These are phyloP conservation scores for Stylonectria norvegica DNA, from an alignment of 2,329 filamentous ascomycete species.

Conservation along the genomic window DNA sequence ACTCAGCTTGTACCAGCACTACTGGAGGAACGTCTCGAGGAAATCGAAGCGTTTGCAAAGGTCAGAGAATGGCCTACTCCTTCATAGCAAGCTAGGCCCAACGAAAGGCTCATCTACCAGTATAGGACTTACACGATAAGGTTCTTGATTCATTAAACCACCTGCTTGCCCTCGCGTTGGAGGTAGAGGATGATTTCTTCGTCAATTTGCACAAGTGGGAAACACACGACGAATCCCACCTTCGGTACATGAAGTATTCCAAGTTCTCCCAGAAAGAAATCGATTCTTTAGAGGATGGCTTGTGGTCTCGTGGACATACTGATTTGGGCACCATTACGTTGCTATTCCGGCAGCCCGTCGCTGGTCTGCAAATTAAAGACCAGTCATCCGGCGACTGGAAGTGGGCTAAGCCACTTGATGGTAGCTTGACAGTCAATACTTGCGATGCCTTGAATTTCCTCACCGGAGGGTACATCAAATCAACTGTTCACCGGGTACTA, in stretches of 20 bases:
- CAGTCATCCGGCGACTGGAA: slow-evolving; percentile 47
- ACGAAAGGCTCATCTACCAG: too few species aligned
- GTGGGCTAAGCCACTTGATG: slow-evolving; percentile 47
- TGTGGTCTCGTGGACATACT: slow-evolving; percentile 51
- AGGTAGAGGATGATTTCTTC: slow-evolving; percentile 58
- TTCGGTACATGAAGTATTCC: slow-evolving; percentile 61
- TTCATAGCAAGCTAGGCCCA: background rate
- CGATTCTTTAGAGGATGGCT: slow-evolving; percentile 37
- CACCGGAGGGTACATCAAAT: slow-evolving; percentile 46
- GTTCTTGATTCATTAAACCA: slow-evolving; percentile 55
- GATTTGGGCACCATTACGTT: slow-evolving; percentile 55
- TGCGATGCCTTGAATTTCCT: slow-evolving; percentile 47
- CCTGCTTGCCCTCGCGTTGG: slow-evolving; percentile 58
- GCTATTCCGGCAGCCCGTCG: slow-evolving; percentile 57
- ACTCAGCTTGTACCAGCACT: slow-evolving; percentile 38
- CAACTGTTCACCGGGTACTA: slow-evolving; percentile 38
- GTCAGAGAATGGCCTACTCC: background rate
- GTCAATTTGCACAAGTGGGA: slow-evolving; percentile 53
- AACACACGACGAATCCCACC: slow-evolving; percentile 55
- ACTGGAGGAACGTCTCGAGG: slow-evolving; percentile 45
- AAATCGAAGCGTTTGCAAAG: slow-evolving; percentile 55
- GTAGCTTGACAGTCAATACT: slow-evolving; percentile 50
- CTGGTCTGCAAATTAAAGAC: slow-evolving; percentile 52
- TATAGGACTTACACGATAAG: slow-evolving; percentile 46
- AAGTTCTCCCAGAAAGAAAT: slow-evolving; percentile 47